Evolutionary conservation across 2,329 filamentous ascomycete genomes (phyloP), one percentile per base, ranked within the genome.

Genomic region (Albophoma yamanashiensis): DNA sequence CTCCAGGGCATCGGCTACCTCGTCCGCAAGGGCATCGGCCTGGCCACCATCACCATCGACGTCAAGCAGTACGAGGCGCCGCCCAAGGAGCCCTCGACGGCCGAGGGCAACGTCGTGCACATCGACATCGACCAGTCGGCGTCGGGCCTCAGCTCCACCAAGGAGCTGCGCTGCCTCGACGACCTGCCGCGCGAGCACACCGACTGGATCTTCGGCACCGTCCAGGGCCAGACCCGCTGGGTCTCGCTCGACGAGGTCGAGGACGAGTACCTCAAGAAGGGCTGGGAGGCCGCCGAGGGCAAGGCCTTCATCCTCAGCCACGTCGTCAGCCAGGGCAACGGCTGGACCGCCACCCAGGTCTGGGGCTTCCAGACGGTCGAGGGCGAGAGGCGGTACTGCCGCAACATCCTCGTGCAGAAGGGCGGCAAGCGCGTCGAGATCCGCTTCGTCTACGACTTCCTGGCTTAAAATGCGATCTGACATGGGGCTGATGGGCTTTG

Each of bases 181-280:
- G 69, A 73, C 70, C 66, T 66, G 59, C 72, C 66, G 65, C 86
- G 88, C 66, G 81, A 83, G 63, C 89, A 92, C 77, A 77, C 76
- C 31, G 91, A 96, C 78, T 87, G 86, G 79, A 82, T 96, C 65
- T 96, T 95, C 71, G 92, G 92, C 61, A 76, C 75, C 59, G 81
- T 94, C 63, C 77, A 78, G 58, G 89, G 88, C 60, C 79, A 79
- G 62, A 83, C 80, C 52, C 74, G 77, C 55, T 85, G 80, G 70
- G 65, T 83, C 61, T 69, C 67, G 14, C 69, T 74, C 25, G 77
- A 74, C 22, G 78, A 81, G 22, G 72, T 84, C 43, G 71, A 76
- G n/a, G 83, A 87, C 67, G 82, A 78, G 5, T 83, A 75, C 60
- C 77, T 87, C 59, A 78, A 77, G 63, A 73, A 78, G 56, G 82